These are phyloP conservation scores for Calocybe cyanea DNA, from an alignment of 768 basidiomycete species.

Conservation along the genomic window DNA sequence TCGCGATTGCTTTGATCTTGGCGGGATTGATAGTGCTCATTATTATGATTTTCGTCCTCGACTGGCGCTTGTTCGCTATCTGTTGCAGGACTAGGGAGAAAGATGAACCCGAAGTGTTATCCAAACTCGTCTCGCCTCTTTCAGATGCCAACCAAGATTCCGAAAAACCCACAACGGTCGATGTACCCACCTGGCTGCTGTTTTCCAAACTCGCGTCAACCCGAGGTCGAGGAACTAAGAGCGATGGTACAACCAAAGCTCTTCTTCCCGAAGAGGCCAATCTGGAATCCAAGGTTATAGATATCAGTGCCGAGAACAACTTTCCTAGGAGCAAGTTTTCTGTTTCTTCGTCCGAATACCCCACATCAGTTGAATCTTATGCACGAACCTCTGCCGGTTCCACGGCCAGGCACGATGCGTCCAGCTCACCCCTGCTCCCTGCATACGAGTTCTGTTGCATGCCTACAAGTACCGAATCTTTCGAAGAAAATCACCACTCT, in stretches of 20 bases:
- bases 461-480: constrained; percentile 9
- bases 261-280: not conserved
- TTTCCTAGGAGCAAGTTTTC: constrained; percentile 29
- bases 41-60: constrained; percentile 12
- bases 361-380: constrained; percentile 8
- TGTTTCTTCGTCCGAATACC: constrained; percentile 27
- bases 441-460: constrained; percentile 18
- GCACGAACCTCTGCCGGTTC: not conserved
- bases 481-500: constrained; percentile 13
- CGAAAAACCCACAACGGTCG: constrained; percentile 9
- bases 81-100: constrained; percentile 10
- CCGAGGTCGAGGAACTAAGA: no score
- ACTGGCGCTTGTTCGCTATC: constrained; percentile 5
- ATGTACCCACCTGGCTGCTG: constrained; percentile 2
- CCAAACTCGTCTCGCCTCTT: constrained; percentile 12
- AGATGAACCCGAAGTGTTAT: constrained; percentile 3
- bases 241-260: not conserved
- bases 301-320: constrained; percentile 23
- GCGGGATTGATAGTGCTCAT: constrained; percentile 14
- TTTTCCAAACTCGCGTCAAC: no score
- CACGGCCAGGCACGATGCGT: not conserved
- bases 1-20: constrained; percentile 14
- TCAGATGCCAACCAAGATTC: constrained; percentile 4
- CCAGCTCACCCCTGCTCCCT: constrained; percentile 7
- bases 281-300: constrained; percentile 14